These are phyloP conservation scores for Crithidia expoeki DNA, from an alignment of 208 protist species.

Conservation along the genomic window DNA sequence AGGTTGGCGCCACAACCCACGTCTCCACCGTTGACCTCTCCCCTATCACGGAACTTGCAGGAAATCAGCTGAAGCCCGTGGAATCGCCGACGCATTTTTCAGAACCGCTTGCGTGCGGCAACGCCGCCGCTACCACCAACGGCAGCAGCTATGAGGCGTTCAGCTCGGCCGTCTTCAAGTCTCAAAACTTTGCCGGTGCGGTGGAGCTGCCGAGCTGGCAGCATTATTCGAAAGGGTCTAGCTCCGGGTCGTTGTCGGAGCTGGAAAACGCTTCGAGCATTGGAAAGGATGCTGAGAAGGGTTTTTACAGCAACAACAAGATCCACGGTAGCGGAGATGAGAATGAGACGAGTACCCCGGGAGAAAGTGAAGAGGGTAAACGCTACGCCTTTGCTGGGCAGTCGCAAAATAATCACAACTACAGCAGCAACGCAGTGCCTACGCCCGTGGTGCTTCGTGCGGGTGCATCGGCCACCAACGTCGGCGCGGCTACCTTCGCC, in stretches of 20 bases:
- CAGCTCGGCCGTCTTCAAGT: neutral
- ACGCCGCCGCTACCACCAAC: neutral
- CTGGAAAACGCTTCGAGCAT: neutral
- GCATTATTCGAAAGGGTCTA: constrained; percentile 15
- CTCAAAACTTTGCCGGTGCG: constrained; percentile 17
- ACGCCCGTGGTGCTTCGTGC: neutral
- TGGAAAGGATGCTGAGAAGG: neutral
- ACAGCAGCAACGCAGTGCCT: neutral
- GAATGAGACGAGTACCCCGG: neutral
- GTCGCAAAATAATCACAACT: neutral
- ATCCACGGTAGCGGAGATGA: neutral
- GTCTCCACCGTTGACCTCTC: neutral
- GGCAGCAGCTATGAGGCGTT: neutral
- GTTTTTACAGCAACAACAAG: neutral
- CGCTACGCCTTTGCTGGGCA: neutral
- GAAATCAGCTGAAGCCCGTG: neutral
- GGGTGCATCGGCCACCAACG: neutral
- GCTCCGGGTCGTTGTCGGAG: neutral
- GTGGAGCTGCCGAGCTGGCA: constrained; percentile 11
- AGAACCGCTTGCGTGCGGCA: neutral
- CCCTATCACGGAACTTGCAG: neutral
- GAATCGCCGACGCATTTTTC: constrained; percentile 1
- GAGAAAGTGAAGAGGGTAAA: neutral
- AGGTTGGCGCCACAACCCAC: neutral
- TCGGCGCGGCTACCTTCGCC: neutral